Base-by-base conservation (phyloP, 2,329 filamentous ascomycete species). In the Microdochium nivale region DNA sequence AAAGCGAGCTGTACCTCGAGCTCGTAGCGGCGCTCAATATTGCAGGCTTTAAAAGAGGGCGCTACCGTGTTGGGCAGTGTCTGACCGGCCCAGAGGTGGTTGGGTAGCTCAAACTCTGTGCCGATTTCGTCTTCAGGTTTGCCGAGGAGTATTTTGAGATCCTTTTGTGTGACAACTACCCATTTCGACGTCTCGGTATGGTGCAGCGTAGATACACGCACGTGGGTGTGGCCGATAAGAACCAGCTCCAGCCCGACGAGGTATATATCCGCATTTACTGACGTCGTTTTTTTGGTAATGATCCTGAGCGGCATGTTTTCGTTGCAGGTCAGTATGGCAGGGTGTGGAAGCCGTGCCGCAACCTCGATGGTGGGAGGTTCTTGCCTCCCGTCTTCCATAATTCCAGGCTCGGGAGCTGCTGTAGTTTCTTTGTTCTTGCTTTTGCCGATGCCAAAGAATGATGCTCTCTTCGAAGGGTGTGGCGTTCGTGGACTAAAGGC, bases 271-370 rank as follows among this genome's bases (percentile, higher is more conserved):
- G 90, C 88, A 1, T 75, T 73, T 48, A 81, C 83, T 19, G 85
- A 76, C 51, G 79, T 85, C 23, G 90, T 71, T 65, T 90, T 95
- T 61, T 86, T 90, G 37, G 90, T 77, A 14, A 96, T 73, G 9
- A 99, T 71, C 1, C 90, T 81, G 2, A 97, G 74, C 0, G 92
- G 92, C 8, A 97, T 61, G 4, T 90, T 84, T 58, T 91, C 80
- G 65, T 95, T 95, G 71, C 91, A 95, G 0, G 91, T 96, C 49
- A 97, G 72, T 46, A 96, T 87, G 3, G 89, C 79, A 3, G 94
- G 94, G 62, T 90, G 88, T 0, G 94, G 94, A 30, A 99, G 72
- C 32, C 92, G 81, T 3, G 88, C 89, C 60, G 80, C 80, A 50
- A 86, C 72, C 58, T 96, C 91, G 44, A 96, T 77, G 3, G 84